Base-by-base conservation (phyloP, 2,329 filamentous ascomycete genomes). In the Elsinoe fawcettii region DNA sequence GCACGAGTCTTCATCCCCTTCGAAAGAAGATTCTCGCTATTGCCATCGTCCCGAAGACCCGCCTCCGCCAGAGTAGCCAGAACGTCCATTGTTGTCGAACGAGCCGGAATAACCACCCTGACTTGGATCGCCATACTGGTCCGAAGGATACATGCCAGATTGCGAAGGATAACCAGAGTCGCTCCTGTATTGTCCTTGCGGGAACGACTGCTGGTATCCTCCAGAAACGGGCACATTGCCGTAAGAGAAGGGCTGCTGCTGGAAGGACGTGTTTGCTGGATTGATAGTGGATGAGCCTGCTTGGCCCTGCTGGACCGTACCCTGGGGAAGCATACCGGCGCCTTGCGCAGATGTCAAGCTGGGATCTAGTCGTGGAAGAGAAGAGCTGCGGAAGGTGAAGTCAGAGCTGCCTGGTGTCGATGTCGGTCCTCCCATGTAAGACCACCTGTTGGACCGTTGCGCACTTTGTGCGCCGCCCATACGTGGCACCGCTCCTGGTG, bases 211-310 rank as follows among this genome's bases (percentile, higher is more conserved):
- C 30, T 43, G 43, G 30, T 56, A 56, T 16, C 41, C 54, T 32
- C 39, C 41, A 3, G 39, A 23, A n/a, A 37, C 54, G 14, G 54
- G 37, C 6, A 56, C 54, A 20, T 36, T 56, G 41, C 39, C 39
- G 32, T 56, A 56, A 43, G 54, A 56, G 43, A 56, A 56, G 41
- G 54, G 41, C 22, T 56, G 54, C 27, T 56, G 54, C 41, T 56
- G 54, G 43, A 47, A 56, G 20, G 54, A 46, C 2, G 39, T 23
- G 18, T 36, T 46, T 47, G 54, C 18, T 18, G 54, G 54, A 18
- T 47, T 47, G 37, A 56, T 56, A 41, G 39, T 47, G 9, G 54
- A 56, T 8, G 54, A 32, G 7, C 37, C 54, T 8, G 41, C 20
- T 12, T 41, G 27, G 25, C 41, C 54, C 25, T 56, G 54, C 18